Evolutionary conservation across 352 stramenopile species (phyloP), one percentile per base, ranked within the genome.

Genomic region (Phytophthora kernoviae): DNA sequence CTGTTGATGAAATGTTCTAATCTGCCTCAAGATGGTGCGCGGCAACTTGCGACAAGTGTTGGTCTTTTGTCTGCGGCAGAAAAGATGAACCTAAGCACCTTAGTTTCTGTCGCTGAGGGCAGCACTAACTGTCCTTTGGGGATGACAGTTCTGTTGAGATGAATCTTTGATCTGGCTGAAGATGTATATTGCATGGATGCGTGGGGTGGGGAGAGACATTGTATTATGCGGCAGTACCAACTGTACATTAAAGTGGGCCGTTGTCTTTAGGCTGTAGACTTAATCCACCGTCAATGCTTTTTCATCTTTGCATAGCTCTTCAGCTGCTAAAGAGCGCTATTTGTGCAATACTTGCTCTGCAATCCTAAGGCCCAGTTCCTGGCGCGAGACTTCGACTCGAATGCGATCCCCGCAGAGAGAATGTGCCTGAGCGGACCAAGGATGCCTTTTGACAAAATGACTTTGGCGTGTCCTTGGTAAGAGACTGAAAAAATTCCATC

Each of bases 401-500:
- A 42, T 52, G 17, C 7, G 42, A 36, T 26, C 17, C 66, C 63
- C 47, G 62, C 49, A 20, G 75, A 58, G 58, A 75, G 24, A 70
- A 63, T 1, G 56, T 77, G 17, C 67, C 78, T 0, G 62, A 79
- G 27, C 67, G 72, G n/a, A 72, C 48, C n/a, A 87, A 41, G 0
- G 71, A 73, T 9, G 53, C 39, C 20, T 45, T 27, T 64, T 64
- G 0, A 21, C 57, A 3, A 61, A 42, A 24, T 73, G 58, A 5
- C 50, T 43, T 39, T 73, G 65, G 10, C 68, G 57, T 32, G 83
- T 66, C 15, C 73, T 79, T 1, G 83, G 81, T 22, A 92, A 18
- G 1, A 91, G 60, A 33, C 69, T 80, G 56, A 90, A 85, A 12
- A 89, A 12, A 44, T 91, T 88, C 72, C 76, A 88, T 0, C 81